Base-by-base conservation (phyloP, 2,329 filamentous ascomycete genomes). In the Chalaropsis ovoidea region DNA sequence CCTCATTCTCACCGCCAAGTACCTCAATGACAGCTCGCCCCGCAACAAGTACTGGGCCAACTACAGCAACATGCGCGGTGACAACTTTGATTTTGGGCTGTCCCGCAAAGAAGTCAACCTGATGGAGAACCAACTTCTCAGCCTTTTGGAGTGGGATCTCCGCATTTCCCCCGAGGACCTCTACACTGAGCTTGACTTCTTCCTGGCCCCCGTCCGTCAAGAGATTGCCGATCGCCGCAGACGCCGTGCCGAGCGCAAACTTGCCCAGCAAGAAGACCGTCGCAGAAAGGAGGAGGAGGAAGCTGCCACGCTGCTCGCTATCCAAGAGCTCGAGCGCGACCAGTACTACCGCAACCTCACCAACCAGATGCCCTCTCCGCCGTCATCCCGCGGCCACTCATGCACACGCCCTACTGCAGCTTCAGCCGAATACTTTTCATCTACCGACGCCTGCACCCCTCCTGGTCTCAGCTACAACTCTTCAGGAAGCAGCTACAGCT, bases 1-100 rank as follows among this genome's bases (percentile, higher is more conserved):
- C 17, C 85, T 93, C 70, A 94, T 94, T 73, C 81, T 87, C 58
- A 86, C 94, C 1, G 93, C 94, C 71, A 99, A 99, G 86, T 96
- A 96, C 76, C 83, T 97, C 71, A 97, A 99, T 76, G 94, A 97
- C 81, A 96, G 91, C 68, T 96, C 91, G 13, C 94, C 94, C 69
- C 97, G 97, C 86, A 99, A 99, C 84, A 97, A 97, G 86, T 94
- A 99, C 82, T 99, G 94, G 94, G 92, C 94, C 70, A 87, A 86
- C 72, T 99, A 97, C 81, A 95, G 88, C 68, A 79, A 86, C 72
- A 86, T 96, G 71, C 87, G 81, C 75, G 85, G 86, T 11, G 78
- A 80, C 8, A 74, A 71, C 68, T 81, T 79, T 73, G 84, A 81
- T 72, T 99, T 97, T 73, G 89, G 91, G 71, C 97, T 99, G 81